phyloP scores from a whole-genome alignment of 2,329 filamentous ascomycete genomes.

The Pseudofabraea citricarpa region DNA sequence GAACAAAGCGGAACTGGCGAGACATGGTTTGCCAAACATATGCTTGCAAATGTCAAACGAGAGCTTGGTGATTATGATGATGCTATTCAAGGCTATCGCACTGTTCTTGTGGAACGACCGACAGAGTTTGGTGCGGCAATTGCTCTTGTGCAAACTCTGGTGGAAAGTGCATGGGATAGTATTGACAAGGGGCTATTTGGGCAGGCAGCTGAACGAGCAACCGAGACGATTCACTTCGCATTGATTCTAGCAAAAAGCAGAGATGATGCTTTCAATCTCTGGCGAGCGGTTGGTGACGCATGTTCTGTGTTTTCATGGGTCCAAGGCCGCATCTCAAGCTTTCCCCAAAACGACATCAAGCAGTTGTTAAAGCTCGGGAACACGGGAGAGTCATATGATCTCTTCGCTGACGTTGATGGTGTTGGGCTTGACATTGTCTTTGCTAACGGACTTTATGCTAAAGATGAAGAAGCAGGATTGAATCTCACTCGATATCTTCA shows the following conservation, averaged over 20 bases:
- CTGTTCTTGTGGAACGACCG: constrained; percentile 63
- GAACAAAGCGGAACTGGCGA: constrained; percentile 55
- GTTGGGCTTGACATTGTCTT: constrained; percentile 38
- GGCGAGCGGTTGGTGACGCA: constrained; percentile 88
- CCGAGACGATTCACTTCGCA: constrained; percentile 65
- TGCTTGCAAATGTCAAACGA: constrained; percentile 90
- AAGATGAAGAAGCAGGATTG: constrained; percentile 25
- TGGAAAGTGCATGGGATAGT: constrained; percentile 74
- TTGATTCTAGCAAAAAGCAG: constrained; percentile 54
- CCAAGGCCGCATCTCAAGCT: constrained; percentile 58
- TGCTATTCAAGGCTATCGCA: constrained; percentile 70
- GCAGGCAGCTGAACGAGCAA: constrained; percentile 68
- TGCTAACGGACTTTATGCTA: constrained; percentile 26
- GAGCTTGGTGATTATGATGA: constrained; percentile 88
- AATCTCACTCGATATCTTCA: constrained; percentile 58
- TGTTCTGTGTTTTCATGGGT: constrained; percentile 79
- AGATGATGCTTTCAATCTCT: constrained; percentile 80
- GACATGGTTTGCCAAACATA: constrained; percentile 93
- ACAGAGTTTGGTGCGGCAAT: constrained; percentile 83
- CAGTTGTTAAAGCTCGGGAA: constrained; percentile 51
- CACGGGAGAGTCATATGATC: constrained; percentile 48
- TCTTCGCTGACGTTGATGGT: constrained; percentile 66
- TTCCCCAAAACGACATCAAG: constrained; percentile 56
- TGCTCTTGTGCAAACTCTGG: constrained; percentile 80
- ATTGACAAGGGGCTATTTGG: constrained; percentile 84